phyloP scores from a whole-genome alignment of 2,329 filamentous ascomycete genomes.

The Anthostomella pinea region DNA sequence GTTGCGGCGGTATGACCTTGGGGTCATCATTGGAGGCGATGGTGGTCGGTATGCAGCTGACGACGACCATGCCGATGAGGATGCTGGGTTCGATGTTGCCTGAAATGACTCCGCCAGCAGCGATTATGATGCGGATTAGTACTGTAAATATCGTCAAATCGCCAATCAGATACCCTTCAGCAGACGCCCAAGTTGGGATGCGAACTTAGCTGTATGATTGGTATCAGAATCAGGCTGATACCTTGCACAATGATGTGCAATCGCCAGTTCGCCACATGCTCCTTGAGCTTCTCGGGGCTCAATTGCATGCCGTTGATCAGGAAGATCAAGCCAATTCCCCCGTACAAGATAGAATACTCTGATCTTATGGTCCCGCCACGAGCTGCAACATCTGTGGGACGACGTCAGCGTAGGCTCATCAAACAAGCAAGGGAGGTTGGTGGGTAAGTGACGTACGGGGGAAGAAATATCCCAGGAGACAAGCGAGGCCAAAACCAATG shows the following conservation, averaged over 20 bases:
- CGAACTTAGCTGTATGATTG: slow-evolving; percentile 57
- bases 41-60: slow-evolving; percentile 68
- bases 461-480: slow-evolving; percentile 31
- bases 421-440: not conserved
- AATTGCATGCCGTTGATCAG: slow-evolving; percentile 69
- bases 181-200: slow-evolving; percentile 1
- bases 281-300: slow-evolving; percentile 56
- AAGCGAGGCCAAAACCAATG: slow-evolving; percentile 29
- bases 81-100: slow-evolving; percentile 61
- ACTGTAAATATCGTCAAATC: slow-evolving; percentile 33
- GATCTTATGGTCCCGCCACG: slow-evolving; percentile 49
- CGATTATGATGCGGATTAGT: slow-evolving; percentile 46
- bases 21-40: no score
- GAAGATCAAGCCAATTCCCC: slow-evolving; percentile 67
- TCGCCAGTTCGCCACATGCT: slow-evolving; percentile 64
- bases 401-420: slow-evolving; percentile 2
- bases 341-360: slow-evolving; percentile 63
- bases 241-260: slow-evolving; percentile 66
- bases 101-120: slow-evolving; percentile 45
- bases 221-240: slow-evolving; percentile 65
- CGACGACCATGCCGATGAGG: slow-evolving; percentile 64
- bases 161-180: slow-evolving; percentile 6
- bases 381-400: slow-evolving; percentile 45
- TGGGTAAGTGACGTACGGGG: slow-evolving; percentile 40
- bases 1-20: no score